Conservation (phyloP, 352 stramenopile species). For the Phytophthora melonis region DNA sequence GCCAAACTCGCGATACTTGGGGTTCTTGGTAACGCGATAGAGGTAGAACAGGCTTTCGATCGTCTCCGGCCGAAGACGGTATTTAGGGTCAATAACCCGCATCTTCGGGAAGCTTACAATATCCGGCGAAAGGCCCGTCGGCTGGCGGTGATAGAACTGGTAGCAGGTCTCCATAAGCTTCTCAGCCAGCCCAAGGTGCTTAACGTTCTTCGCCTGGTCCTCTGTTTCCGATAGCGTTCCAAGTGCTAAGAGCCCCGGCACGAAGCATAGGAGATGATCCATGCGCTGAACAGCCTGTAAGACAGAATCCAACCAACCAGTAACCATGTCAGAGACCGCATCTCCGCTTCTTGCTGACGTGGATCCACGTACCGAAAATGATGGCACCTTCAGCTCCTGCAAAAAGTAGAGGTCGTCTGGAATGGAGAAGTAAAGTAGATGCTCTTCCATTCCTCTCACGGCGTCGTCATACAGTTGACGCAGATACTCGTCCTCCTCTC, state of each 20-base stretch:
- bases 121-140: constrained; percentile 95
- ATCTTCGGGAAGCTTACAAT: constrained; percentile 90
- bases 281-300: constrained; percentile 77
- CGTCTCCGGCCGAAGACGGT: constrained; percentile 96
- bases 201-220: constrained; percentile 75
- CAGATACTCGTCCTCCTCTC: constrained; percentile 65
- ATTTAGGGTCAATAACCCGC: constrained; percentile 75
- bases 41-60: constrained; percentile 97
- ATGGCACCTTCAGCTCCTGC: constrained; percentile 66
- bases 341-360: neutral
- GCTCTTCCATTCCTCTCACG: constrained; percentile 93
- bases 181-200: constrained; percentile 90
- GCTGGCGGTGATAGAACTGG: constrained; percentile 94
- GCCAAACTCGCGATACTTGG: constrained; percentile 95
- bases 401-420: constrained; percentile 74
- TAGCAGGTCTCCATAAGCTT: constrained; percentile 94
- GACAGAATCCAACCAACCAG: constrained; percentile 3
- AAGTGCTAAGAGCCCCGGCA: constrained; percentile 94
- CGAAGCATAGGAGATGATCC: constrained; percentile 98
- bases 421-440: constrained; percentile 85
- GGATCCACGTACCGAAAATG: constrained; percentile 43
- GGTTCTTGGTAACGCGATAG: constrained; percentile 95
- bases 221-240: constrained; percentile 77
- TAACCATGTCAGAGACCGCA: neutral
- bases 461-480: constrained; percentile 94